Evolutionary conservation across 2,329 filamentous ascomycete species (phyloP), one percentile per base, ranked within the genome.

Genomic region (Clonostachys byssicola): DNA sequence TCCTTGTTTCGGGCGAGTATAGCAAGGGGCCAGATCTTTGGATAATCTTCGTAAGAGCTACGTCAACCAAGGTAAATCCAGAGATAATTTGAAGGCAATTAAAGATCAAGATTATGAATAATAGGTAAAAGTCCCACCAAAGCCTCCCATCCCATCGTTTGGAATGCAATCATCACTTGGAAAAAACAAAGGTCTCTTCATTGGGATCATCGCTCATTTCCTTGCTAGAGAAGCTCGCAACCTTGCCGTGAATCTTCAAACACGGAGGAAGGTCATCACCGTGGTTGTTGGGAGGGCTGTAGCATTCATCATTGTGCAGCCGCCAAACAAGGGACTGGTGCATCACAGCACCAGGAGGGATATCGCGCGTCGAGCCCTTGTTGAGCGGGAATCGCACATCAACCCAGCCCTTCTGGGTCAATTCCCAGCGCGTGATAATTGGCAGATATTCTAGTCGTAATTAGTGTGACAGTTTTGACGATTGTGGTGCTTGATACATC

Each of bases 391-490:
- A 70, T 30, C 64, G 61, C 4, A 65, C 54, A 10, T 66, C 59
- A 12, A 56, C 54, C 65, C 64, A 69, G 10, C 52, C 47, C 20
- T 57, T 57, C 17, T 55, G 47, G 12, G 59, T 56, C 16, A 72
- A 54, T 41, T 73, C 69, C 65, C 66, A 71, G 5, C 70, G 66
- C 0, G 63, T 68, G 38, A 72, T 60, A 47, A 68, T 52, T 1
- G 70, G 70, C 2, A 71, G 53, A 46, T 55, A 65, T 60, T 72
- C 70, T 67, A 42, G 16, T 17, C 10, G 6, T 39, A 30, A 1
- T 12, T 2, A 40, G 4, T 12, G 50, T 34, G 18, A 36, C 23
- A 30, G 2, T 30, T 30, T 30, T n/a, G 36, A 39, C 9, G 8
- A 5, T 18, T 8, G 4, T 39, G 17, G 8, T 39, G 36, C 2